A percentile compares a stretch with the other conserved stretches of the same genome.
These are phyloP conservation scores for Aethionema arabicum DNA, from an alignment of 345 rosid genomes.

Conservation along the genomic window DNA sequence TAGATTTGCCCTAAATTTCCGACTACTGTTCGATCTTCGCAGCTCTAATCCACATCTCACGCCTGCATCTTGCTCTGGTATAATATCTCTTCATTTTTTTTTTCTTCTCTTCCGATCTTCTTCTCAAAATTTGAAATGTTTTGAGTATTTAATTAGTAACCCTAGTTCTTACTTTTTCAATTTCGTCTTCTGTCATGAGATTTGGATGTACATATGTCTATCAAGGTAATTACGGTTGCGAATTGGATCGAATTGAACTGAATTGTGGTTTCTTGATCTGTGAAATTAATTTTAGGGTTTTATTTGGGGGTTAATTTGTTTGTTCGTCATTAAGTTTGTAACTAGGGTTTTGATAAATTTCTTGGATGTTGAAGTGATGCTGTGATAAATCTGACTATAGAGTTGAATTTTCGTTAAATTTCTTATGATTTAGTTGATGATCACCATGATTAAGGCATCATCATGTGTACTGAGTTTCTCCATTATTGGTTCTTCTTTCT, in stretches of 20 bases:
- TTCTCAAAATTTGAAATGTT: slow-evolving; percentile 4
- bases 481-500: not conserved
- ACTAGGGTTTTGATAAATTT: slow-evolving; percentile 13
- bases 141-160: slow-evolving; percentile 25
- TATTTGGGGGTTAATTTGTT: slow-evolving; percentile 12
- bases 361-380: not conserved
- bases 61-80: slow-evolving; percentile 8
- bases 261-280: slow-evolving; percentile 17
- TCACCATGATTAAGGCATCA: slow-evolving; percentile 13
- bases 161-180: slow-evolving; percentile 11
- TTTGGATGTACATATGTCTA: slow-evolving; percentile 9
- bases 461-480: not conserved
- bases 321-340: slow-evolving; percentile 6
- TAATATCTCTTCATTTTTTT: slow-evolving; percentile 4
- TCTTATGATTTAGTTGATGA: slow-evolving; percentile 19
- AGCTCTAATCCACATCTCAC: not conserved
- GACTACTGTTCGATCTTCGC: slow-evolving; percentile 15
- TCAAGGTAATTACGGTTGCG: slow-evolving; percentile 27
- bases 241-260: slow-evolving; percentile 19
- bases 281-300: slow-evolving; percentile 28
- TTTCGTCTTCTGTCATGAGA: slow-evolving; percentile 3
- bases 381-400: not conserved
- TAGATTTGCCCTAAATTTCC: slow-evolving; percentile 23
- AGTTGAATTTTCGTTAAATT: slow-evolving; percentile 8
- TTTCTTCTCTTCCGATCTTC: slow-evolving; percentile 12